Conservation (phyloP, 257 asterid genomes). For the Solanum arcanum region DNA sequence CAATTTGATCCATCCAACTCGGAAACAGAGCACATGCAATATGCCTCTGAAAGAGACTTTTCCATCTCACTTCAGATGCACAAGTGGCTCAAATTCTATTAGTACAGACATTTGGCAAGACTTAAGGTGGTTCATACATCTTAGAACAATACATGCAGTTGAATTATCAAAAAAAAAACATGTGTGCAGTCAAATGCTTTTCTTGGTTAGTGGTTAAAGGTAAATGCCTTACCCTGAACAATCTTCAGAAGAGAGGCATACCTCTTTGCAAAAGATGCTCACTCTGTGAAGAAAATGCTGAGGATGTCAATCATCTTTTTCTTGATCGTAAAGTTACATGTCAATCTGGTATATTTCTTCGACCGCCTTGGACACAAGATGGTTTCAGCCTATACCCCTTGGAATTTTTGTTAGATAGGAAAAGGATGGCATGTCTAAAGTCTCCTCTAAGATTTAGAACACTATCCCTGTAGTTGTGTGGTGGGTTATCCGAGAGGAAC, state of each 20-base stretch:
- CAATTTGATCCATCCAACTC: not conserved
- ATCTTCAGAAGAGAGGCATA: not conserved
- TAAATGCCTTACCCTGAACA: not conserved
- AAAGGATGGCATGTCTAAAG: not conserved
- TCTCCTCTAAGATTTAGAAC: not conserved
- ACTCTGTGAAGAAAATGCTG: not conserved
- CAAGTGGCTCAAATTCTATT: not conserved
- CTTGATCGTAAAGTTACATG: not conserved
- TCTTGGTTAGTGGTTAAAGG: not conserved
- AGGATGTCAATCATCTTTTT: not conserved
- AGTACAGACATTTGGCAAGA: not conserved
- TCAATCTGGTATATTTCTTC: not conserved
- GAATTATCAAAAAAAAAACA: not conserved
- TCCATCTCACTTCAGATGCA: not conserved
- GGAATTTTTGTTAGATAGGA: not conserved
- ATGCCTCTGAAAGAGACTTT: not conserved
- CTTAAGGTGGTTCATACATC: not conserved
- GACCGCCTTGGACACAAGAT: not conserved
- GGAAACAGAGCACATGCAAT: not conserved
- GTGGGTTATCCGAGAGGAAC: not conserved
- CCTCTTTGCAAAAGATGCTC: not conserved
- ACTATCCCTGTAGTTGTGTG: not conserved
- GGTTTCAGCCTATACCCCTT: not conserved
- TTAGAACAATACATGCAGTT: not conserved
- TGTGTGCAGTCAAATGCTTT: not conserved